Percentiles rank a stretch among this genome's conserved stretches.
phyloP scores from a whole-genome alignment of 2,329 filamentous ascomycete species.

The Calonectria honghensis region DNA sequence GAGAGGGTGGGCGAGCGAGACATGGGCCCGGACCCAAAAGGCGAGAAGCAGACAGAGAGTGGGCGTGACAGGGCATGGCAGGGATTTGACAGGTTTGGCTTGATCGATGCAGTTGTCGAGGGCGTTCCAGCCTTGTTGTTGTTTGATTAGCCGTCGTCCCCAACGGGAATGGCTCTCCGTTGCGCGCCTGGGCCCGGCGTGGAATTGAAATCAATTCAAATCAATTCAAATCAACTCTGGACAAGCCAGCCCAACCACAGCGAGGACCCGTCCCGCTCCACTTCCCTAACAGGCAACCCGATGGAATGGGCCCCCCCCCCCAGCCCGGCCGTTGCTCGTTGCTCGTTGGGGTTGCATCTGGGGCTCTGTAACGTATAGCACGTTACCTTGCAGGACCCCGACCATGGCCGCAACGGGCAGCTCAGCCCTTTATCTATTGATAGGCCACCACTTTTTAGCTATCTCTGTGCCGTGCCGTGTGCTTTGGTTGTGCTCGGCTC shows the following conservation, averaged over 20 bases:
- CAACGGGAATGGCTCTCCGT: constrained; percentile 16
- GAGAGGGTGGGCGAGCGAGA: background rate
- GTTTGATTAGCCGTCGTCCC: constrained; percentile 17
- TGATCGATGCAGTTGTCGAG: background rate
- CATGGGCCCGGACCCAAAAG: background rate
- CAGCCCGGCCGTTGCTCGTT: background rate
- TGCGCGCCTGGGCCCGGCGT: constrained; percentile 20
- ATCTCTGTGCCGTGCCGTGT: background rate
- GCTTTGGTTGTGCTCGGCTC: background rate
- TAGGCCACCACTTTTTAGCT: background rate
- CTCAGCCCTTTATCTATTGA: constrained; percentile 23
- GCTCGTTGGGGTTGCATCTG: background rate
- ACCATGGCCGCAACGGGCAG: constrained; percentile 25
- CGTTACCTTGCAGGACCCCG: constrained; percentile 21
- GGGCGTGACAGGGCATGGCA: background rate
- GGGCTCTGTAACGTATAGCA: constrained; percentile 12
- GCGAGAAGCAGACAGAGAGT: background rate
- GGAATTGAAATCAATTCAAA: constrained; percentile 25
- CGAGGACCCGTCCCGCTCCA: constrained; percentile 15
- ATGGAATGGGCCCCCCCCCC: constrained; percentile 19
- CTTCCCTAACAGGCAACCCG: constrained; percentile 35
- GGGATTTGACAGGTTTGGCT: constrained; percentile 4
- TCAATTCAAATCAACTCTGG: constrained; percentile 24
- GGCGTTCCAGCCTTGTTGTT: constrained; percentile 14
- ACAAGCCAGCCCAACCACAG: constrained; percentile 19